phyloP scores from a whole-genome alignment of 1,284 basidiomycete species.

The Sparassis latifolia region DNA sequence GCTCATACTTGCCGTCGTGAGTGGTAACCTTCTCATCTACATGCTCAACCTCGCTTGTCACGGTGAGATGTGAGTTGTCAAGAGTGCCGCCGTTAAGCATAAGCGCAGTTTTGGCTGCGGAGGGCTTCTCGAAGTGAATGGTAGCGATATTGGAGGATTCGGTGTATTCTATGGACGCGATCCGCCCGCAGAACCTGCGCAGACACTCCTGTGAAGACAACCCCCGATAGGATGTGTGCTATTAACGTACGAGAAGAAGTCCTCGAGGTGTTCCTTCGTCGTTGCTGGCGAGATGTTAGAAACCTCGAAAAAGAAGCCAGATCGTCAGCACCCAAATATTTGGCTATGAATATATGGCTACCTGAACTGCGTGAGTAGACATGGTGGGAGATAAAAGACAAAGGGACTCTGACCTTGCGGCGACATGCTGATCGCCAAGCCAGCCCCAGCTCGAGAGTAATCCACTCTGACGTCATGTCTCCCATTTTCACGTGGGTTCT shows the following conservation, averaged over 20 bases:
- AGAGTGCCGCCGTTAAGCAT: slow-evolving; percentile 75
- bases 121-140: slow-evolving; percentile 70
- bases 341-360: slow-evolving; percentile 5
- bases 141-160: slow-evolving; percentile 35
- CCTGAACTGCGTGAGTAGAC: slow-evolving; percentile 21
- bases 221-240: neutral
- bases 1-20: slow-evolving; percentile 44
- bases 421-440: neutral
- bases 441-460: neutral
- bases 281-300: slow-evolving; percentile 56
- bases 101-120: slow-evolving; percentile 74
- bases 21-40: slow-evolving; percentile 24
- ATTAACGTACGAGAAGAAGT: slow-evolving; percentile 69
- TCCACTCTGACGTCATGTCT: too few relatives aligned
- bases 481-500: neutral
- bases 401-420: neutral
- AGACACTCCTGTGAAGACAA: neutral
- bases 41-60: slow-evolving; percentile 59
- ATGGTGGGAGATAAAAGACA: slow-evolving; percentile 9
- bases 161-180: slow-evolving; percentile 53
- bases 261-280: slow-evolving; percentile 51
- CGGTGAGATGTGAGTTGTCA: slow-evolving; percentile 51
- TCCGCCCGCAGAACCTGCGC: slow-evolving; percentile 74
- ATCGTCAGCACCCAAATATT: neutral
- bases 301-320: slow-evolving; percentile 37